These are phyloP conservation scores for Cylindrotheca fusiformis DNA, from an alignment of 108 stramenopile genomes.

Conservation along the genomic window DNA sequence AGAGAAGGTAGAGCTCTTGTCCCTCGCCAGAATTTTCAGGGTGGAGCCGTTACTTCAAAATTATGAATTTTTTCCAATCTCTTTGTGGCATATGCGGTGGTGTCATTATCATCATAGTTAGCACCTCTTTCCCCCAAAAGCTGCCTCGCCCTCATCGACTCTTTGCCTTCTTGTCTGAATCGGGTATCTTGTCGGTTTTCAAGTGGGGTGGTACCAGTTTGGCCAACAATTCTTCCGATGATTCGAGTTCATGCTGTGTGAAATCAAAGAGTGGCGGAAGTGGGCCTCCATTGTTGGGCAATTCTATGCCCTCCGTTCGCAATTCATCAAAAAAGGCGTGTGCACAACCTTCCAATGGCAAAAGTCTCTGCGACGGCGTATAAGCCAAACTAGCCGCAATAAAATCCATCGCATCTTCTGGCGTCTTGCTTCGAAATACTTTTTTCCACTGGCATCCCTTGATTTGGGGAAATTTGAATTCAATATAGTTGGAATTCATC, in stretches of 20 bases:
- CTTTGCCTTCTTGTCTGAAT: neutral
- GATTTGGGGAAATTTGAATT: conserved; percentile 99
- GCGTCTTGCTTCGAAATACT: conserved; percentile 91
- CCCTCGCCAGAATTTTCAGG: too few relatives aligned
- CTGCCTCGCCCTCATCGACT: neutral
- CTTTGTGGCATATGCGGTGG: too few relatives aligned
- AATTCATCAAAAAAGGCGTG: conserved; percentile 97
- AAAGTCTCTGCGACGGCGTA: conserved; percentile 83
- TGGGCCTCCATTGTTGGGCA: conserved; percentile 73
- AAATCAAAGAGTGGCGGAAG: conserved; percentile 91
- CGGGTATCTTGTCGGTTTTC: neutral
- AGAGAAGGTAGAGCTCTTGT: too few relatives aligned
- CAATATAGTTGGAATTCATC: conserved; percentile 98
- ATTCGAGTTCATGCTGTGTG: conserved; percentile 73
- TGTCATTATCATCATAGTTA: too few relatives aligned
- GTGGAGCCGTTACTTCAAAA: too few relatives aligned
- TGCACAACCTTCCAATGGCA: conserved; percentile 89
- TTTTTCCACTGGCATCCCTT: conserved; percentile 96
- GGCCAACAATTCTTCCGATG: conserved; percentile 57
- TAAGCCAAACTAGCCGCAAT: conserved; percentile 90
- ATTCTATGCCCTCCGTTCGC: conserved; percentile 55
- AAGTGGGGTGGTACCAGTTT: conserved; percentile 29
- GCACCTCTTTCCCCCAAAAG: too few relatives aligned
- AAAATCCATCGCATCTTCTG: conserved; percentile 93
- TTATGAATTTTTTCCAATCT: too few relatives aligned